Conservation (phyloP, 352 stramenopile species). For the Peronospora tabacina region DNA sequence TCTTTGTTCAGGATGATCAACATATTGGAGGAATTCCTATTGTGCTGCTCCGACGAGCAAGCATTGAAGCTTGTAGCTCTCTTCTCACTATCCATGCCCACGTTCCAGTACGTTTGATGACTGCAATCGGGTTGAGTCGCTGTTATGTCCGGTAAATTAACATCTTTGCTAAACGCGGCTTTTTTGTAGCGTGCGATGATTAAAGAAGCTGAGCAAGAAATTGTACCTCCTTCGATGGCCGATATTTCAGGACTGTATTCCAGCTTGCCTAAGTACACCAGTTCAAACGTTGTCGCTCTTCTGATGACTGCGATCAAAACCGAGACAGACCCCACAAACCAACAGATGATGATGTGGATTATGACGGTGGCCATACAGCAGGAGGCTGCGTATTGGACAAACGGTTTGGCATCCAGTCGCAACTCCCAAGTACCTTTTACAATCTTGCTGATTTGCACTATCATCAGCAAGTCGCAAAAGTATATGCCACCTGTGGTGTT, state of each 20-base stretch:
- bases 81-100: slow-evolving; percentile 78
- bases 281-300: slow-evolving; percentile 77
- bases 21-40: slow-evolving; percentile 67
- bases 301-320: slow-evolving; percentile 79
- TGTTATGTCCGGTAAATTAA: not conserved
- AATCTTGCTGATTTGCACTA: slow-evolving; percentile 77
- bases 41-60: slow-evolving; percentile 60
- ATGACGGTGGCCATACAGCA: slow-evolving; percentile 81
- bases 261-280: slow-evolving; percentile 76
- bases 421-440: slow-evolving; percentile 83
- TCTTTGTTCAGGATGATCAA: slow-evolving; percentile 54
- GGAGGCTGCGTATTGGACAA: slow-evolving; percentile 80
- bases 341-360: slow-evolving; percentile 87
- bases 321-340: slow-evolving; percentile 77
- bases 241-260: slow-evolving; percentile 67
- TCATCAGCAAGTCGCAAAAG: slow-evolving; percentile 70
- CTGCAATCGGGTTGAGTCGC: not conserved
- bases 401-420: slow-evolving; percentile 65
- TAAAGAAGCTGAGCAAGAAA: slow-evolving; percentile 68
- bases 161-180: not conserved
- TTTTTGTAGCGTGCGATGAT: slow-evolving; percentile 42
- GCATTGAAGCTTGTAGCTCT: slow-evolving; percentile 75
- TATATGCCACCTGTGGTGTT: slow-evolving; percentile 83
- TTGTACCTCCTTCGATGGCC: slow-evolving; percentile 56
- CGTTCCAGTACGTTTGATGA: slow-evolving; percentile 27